Evolutionary conservation across 805 yeast genomes (phyloP), one percentile per base, ranked within the genome.

Genomic region (Ogataea ramenticola): DNA sequence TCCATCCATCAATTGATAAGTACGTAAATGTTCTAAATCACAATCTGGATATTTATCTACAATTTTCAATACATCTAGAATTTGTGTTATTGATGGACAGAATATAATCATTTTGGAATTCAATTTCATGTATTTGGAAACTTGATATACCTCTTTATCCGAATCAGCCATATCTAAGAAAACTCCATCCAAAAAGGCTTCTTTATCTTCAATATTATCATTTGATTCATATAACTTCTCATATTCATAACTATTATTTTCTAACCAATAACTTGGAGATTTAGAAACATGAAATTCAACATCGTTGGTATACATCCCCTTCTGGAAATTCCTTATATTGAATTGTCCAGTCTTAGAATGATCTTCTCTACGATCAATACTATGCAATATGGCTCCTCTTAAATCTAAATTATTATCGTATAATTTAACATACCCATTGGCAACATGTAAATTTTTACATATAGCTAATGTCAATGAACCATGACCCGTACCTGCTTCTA

Each of bases 401-500:
- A 41, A 36, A 33, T 50, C 50, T 17, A 46, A 38, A 36, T 55
- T 58, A 36, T 55, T 58, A 21, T 44, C 49, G 29, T 33, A 15
- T 20, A 39, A 27, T 20, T 39, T 43, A 11, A 61, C 59, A 43
- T 49, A 65, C 16, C 67, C 65, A 49, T 74, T 74, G 1, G 72
- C 73, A 21, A 72, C 59, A 49, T 74, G 79, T 1, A 74, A 51
- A 15, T 57, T 59, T 22, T 60, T 64, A 21, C 70, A 62, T 15
- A 74, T 68, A 9, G 73, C 71, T 36, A 74, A 42, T 3, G 75
- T 61, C 40, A 74, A 51, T 2, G 79, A 72, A 0, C 80, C 80
- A 55, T 74, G 79, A 1, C 80, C 80, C 2, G 79, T 75, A 4
- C 80, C 80, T 1, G 77, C 77, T 49, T 74, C 80, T 17, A 74